These are phyloP conservation scores for Hemileia vastatrix DNA, from an alignment of 1,284 basidiomycete genomes.

Conservation along the genomic window DNA sequence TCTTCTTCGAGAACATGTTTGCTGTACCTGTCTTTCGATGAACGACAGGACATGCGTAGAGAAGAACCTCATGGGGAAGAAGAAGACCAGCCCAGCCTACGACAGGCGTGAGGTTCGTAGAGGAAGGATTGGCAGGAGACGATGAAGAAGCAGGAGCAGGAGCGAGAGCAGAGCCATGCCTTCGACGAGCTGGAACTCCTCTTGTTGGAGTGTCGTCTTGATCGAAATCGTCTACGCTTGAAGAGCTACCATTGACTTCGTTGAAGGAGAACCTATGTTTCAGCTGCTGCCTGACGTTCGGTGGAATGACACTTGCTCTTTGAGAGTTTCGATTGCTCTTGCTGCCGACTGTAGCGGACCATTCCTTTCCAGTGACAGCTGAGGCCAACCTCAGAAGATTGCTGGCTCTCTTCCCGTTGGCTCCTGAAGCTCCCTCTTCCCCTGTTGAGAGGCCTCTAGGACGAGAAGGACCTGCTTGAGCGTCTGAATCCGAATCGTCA, in stretches of 20 bases:
- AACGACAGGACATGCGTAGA: conserved; percentile 35
- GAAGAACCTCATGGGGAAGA: conserved; percentile 34
- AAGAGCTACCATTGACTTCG: neutral
- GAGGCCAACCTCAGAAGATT: conserved; percentile 13
- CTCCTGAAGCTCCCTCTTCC: neutral
- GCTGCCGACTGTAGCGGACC: neutral
- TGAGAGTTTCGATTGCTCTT: neutral
- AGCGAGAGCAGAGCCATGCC: neutral
- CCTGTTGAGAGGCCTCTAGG: conserved; percentile 1
- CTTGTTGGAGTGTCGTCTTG: neutral
- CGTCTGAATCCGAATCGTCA: conserved; percentile 19
- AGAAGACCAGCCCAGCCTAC: conserved; percentile 34
- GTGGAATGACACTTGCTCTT: neutral
- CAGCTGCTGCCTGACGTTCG: neutral
- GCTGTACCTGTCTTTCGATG: conserved; percentile 35
- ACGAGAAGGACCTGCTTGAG: neutral
- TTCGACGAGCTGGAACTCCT: neutral
- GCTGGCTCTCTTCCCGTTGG: conserved; percentile 10
- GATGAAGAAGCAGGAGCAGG: neutral
- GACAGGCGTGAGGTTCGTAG: neutral
- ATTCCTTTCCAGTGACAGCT: conserved; percentile 1
- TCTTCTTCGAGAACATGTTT: conserved; percentile 46
- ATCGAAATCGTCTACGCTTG: neutral
- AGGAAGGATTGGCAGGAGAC: neutral
- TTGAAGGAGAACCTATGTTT: neutral